These are phyloP conservation scores for Phytophthora sojae DNA, from an alignment of 352 stramenopile genomes.

Conservation along the genomic window DNA sequence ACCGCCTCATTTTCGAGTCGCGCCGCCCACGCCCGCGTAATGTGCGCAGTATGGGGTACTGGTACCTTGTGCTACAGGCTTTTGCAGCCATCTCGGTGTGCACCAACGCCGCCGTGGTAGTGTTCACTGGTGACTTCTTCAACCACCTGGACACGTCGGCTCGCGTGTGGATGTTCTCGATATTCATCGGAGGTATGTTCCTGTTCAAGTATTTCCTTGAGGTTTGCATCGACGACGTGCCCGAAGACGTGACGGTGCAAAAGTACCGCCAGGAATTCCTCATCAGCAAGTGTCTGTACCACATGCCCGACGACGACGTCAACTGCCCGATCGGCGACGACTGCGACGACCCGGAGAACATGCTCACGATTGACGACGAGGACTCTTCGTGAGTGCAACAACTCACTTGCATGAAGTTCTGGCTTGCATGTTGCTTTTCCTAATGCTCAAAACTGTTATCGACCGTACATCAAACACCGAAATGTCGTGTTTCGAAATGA, in stretches of 20 bases:
- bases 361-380: slow-evolving; percentile 65
- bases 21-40: slow-evolving; percentile 82
- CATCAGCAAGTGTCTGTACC: slow-evolving; percentile 87
- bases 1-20: slow-evolving; percentile 85
- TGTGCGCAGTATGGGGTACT: slow-evolving; percentile 92
- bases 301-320: slow-evolving; percentile 81
- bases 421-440: background rate
- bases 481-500: slow-evolving; percentile 23
- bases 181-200: slow-evolving; percentile 85
- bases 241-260: slow-evolving; percentile 77
- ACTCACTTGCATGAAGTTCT: slow-evolving; percentile 12
- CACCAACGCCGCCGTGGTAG: slow-evolving; percentile 94
- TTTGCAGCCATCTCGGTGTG: slow-evolving; percentile 93
- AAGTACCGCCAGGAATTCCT: slow-evolving; percentile 85
- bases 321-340: slow-evolving; percentile 42
- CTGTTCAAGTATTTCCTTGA: slow-evolving; percentile 86
- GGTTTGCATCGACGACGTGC: slow-evolving; percentile 76
- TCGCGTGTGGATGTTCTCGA: slow-evolving; percentile 83
- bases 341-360: slow-evolving; percentile 51
- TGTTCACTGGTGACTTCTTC: slow-evolving; percentile 92
- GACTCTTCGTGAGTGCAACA: slow-evolving; percentile 44
- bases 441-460: background rate
- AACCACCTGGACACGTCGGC: slow-evolving; percentile 56
- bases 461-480: background rate
- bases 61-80: slow-evolving; percentile 90